Evolutionary conservation across 1,139 yeast genomes (phyloP), one percentile per base, ranked within the genome.

Genomic region (Debaryomyces sp.): DNA sequence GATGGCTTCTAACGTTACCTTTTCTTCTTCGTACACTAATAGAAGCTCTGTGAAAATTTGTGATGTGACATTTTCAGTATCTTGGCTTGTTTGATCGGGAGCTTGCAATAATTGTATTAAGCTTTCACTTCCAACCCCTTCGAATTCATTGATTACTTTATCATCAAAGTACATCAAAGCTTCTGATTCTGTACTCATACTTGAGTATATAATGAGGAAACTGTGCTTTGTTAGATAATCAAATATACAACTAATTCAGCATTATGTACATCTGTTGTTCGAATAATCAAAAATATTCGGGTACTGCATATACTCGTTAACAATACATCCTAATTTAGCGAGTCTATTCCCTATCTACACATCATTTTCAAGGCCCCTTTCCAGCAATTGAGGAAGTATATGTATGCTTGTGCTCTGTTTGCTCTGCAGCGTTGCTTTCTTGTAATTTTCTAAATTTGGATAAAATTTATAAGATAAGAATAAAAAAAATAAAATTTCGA

Each of bases 31-130:
- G 40, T 62, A 63, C 1, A 60, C 59, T 56, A 75, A 57, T 34
- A 76, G 51, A 9, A 75, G 48, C 50, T 76, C 81, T 5, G 77
- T 71, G 61, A 73, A 74, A 23, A 72, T 46, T 39, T 52, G 53
- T 3, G 60, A 59, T 21, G 55, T 44, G 6, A 52, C 44, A 18
- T 47, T 57, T 48, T 60, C 64, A 21, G 43, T 18, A 26, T 62
- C 61, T 9, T 49, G 46, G 30, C 54, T 56, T 4, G 57, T 44
- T 35, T 51, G 51, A 37, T 60, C 62, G 6, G 61, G 55, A n/a
- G 62, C 55, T 36, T 65, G 68, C 23, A 71, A 56, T 4, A 60
- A 51, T 47, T 70, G 74, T 37, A 70, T 56, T 39, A 72, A 58
- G 13, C 56, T 54, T 45, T 68, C 68, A 34, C 64, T 53, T 1